Base-by-base conservation (phyloP, 257 asterid species). In the Leptodermis oblonga region DNA sequence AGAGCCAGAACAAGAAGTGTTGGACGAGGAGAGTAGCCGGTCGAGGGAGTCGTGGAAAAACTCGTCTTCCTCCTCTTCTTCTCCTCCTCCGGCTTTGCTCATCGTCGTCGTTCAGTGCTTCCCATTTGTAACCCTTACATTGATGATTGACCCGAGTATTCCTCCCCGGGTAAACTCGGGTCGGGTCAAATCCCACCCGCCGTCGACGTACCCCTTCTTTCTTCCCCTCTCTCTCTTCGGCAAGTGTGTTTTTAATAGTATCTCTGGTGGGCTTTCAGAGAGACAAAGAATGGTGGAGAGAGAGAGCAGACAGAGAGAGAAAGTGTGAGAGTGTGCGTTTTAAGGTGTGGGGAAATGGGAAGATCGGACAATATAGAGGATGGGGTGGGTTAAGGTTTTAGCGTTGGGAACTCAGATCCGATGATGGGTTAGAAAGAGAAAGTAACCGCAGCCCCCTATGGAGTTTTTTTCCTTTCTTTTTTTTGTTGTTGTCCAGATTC, bases 1-100 rank as follows among this genome's bases (percentile, higher is more conserved):
- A 18, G 96, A 88, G 73, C 84, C 79, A 26, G 95, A 90, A 74
- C 95, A 86, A 1, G 97, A 86, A 17, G 94, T 86, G 86, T 84
- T 81, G 69, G 90, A 64, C 5, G 97, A 90, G 59, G 97, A 88
- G n/a, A 80, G 84, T 15, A 90, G 73, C 33, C 96, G 91, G 79
- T 90, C 97, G 76, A 90, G 81, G 1, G 97, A 85, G 80, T 88
- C 96, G 79, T 90, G 87, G 60, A 85, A 86, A 72, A 73, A 68
- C 68, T 85, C 92, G 54, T 84, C 86, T 48, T 88, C 87, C 9
- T 83, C 86, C 45, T 85, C 92, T 67, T 62, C 90, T 71, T 81
- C 90, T 76, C 70, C 73, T 66, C 78, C 90, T 67, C 68, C 73
- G 70, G 88, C 76, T 85, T 22, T 81, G 88, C 86, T 92, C 96